These are phyloP conservation scores for Cymbopogon flexuosus DNA, from an alignment of 202 grass and related monocot species.

Conservation along the genomic window DNA sequence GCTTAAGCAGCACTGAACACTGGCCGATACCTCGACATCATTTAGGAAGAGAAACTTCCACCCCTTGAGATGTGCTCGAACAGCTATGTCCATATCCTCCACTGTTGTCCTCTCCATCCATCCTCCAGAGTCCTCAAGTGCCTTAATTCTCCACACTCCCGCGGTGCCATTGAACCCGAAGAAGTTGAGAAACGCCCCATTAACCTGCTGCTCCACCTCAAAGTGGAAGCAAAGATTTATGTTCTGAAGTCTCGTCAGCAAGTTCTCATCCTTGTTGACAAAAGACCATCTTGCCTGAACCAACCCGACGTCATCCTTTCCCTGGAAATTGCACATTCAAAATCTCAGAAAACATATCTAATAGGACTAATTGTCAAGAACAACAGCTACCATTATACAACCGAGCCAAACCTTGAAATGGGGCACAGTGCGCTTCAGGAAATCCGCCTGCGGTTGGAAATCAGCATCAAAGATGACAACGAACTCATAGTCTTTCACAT, in stretches of 20 bases:
- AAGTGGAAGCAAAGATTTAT: constrained; percentile 84
- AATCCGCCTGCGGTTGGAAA: constrained; percentile 74
- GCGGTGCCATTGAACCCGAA: constrained; percentile 88
- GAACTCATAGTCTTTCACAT: constrained; percentile 78
- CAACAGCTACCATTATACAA: not conserved
- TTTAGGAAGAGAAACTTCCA: constrained; percentile 91
- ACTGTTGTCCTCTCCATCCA: constrained; percentile 90
- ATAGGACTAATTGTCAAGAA: not conserved
- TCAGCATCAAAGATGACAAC: constrained; percentile 86
- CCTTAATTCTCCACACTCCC: constrained; percentile 83
- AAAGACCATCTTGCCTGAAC: constrained; percentile 91
- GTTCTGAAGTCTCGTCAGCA: constrained; percentile 74
- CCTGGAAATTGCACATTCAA: constrained; percentile 34
- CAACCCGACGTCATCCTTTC: constrained; percentile 72
- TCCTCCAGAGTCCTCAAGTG: constrained; percentile 81
- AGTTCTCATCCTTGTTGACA: constrained; percentile 80
- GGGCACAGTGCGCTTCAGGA: constrained; percentile 65
- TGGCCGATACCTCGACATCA: constrained; percentile 66
- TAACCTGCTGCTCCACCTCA: constrained; percentile 89
- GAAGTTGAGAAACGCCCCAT: constrained; percentile 72
- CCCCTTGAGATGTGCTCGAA: constrained; percentile 77
- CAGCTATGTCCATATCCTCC: constrained; percentile 91
- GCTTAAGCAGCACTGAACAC: not conserved
- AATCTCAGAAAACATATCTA: constrained; percentile 22
- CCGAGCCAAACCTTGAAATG: constrained; percentile 68